These are phyloP conservation scores for Russula brevipes DNA, from an alignment of 768 basidiomycete species.

Conservation along the genomic window DNA sequence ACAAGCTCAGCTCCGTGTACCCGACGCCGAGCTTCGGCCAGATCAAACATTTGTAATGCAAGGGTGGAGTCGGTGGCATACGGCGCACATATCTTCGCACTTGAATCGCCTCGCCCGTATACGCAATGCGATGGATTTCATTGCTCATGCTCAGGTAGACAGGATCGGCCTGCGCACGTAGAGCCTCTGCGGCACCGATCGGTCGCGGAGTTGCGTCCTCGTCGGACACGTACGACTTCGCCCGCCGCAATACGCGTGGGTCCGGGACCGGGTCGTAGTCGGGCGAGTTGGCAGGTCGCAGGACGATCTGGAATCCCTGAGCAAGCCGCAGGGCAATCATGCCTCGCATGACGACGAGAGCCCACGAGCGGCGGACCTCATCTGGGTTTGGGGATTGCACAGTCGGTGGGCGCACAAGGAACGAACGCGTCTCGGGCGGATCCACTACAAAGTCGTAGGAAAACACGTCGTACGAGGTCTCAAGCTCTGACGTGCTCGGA, in stretches of 20 bases:
- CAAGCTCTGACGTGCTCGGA: slow-evolving; percentile 68
- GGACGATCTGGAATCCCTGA: slow-evolving; percentile 92
- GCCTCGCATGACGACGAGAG: slow-evolving; percentile 77
- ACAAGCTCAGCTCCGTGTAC: slow-evolving; percentile 72
- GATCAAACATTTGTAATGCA: slow-evolving; percentile 82
- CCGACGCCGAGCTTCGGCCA: slow-evolving; percentile 90
- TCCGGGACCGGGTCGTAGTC: slow-evolving; percentile 32
- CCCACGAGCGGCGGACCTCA: slow-evolving; percentile 63
- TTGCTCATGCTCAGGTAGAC: slow-evolving; percentile 94
- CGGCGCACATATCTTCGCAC: slow-evolving; percentile 81
- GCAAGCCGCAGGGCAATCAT: slow-evolving; percentile 90
- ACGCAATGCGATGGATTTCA: slow-evolving; percentile 89
- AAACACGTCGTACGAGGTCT: slow-evolving; percentile 72
- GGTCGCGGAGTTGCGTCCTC: slow-evolving; percentile 51
- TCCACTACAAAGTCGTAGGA: slow-evolving; percentile 88
- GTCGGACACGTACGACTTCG: slow-evolving; percentile 55
- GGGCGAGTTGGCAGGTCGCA: slow-evolving; percentile 39
- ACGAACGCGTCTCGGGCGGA: slow-evolving; percentile 78
- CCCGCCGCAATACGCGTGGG: slow-evolving; percentile 38
- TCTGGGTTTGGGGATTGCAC: slow-evolving; percentile 45
- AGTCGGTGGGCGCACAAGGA: slow-evolving; percentile 68
- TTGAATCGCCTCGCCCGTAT: slow-evolving; percentile 85
- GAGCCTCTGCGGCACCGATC: slow-evolving; percentile 59
- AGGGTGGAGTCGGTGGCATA: slow-evolving; percentile 55
- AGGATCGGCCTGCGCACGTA: slow-evolving; percentile 56